phyloP scores from a whole-genome alignment of 768 basidiomycete species.

The Boletus reticuloceps region DNA sequence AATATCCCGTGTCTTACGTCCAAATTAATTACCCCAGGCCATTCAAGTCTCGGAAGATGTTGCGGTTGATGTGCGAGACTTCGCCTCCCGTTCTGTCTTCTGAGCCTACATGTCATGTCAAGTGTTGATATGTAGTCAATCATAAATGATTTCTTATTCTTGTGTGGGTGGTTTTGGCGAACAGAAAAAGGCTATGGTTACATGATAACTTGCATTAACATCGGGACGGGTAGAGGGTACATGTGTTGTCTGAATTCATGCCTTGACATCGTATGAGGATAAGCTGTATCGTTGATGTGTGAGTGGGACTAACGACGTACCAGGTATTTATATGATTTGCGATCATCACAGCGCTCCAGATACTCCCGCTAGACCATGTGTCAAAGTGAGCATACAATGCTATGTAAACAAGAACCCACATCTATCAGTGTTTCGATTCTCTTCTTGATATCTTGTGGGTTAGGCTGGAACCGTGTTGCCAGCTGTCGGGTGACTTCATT shows the following conservation, averaged over 20 bases:
- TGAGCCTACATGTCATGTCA: slow-evolving; percentile 36
- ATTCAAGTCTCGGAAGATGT: slow-evolving; percentile 27
- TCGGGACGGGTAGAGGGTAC: not conserved
- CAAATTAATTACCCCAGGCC: slow-evolving; percentile 40
- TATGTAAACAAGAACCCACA: slow-evolving; percentile 42
- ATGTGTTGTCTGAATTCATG: slow-evolving; percentile 19
- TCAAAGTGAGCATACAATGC: not conserved
- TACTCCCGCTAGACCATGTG: slow-evolving; percentile 73
- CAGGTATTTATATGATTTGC: slow-evolving; percentile 85
- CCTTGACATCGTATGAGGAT: slow-evolving; percentile 13
- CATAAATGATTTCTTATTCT: not conserved
- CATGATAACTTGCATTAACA: not conserved
- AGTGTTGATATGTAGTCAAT: slow-evolving; percentile 31
- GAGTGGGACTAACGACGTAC: slow-evolving; percentile 25
- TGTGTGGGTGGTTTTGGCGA: not conserved
- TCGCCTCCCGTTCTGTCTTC: slow-evolving; percentile 2
- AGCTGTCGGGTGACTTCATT: slow-evolving; percentile 90
- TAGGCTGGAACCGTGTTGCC: slow-evolving; percentile 79
- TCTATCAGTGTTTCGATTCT: slow-evolving; percentile 92
- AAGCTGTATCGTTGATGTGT: not conserved
- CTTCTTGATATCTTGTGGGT: slow-evolving; percentile 86
- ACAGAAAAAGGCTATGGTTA: not conserved
- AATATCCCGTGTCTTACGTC: slow-evolving; percentile 22
- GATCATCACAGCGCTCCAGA: slow-evolving; percentile 83
- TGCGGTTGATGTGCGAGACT: not conserved